Conservation (phyloP, 306 rosid species). For the Adenanthera pavonina region DNA sequence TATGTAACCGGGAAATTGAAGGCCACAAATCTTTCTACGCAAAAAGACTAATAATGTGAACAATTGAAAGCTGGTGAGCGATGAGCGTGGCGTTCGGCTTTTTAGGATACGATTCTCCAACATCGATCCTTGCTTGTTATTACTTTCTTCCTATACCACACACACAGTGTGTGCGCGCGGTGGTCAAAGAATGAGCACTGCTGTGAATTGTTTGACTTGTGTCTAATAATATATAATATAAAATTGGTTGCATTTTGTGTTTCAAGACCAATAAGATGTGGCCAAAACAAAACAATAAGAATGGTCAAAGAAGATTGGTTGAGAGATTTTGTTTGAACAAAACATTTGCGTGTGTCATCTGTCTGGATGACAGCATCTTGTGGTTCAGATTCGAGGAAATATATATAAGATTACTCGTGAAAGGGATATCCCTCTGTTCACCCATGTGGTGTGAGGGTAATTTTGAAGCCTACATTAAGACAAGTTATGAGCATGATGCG, state of each 20-base stretch:
- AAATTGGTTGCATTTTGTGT: neutral
- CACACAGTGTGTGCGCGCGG: neutral
- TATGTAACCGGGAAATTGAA: neutral
- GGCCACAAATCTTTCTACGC: neutral
- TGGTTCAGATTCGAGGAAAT: constrained; percentile 33
- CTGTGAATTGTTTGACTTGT: constrained; percentile 57
- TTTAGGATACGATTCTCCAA: constrained; percentile 34
- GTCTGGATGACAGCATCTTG: constrained; percentile 27
- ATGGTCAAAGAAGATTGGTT: neutral
- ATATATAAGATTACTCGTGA: constrained; percentile 22
- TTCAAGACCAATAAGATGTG: neutral
- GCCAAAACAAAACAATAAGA: too few relatives aligned
- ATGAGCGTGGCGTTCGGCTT: neutral
- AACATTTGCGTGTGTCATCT: constrained; percentile 46
- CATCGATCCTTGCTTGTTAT: constrained; percentile 3
- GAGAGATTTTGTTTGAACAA: constrained; percentile 46
- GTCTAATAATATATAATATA: neutral
- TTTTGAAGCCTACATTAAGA: constrained; percentile 36
- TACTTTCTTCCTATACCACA: constrained; percentile 23
- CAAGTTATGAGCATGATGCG: constrained; percentile 50
- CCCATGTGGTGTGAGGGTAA: constrained; percentile 38
- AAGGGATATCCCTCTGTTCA: constrained; percentile 38
- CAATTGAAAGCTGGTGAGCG: neutral
- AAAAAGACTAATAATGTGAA: constrained; percentile 11
- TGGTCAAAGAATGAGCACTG: constrained; percentile 41